Percentiles rank a stretch among this genome's conserved stretches.
Evolutionary conservation across 2,329 filamentous ascomycete species (phyloP).

Genomic region (Fusarium brevicatenulatum): DNA sequence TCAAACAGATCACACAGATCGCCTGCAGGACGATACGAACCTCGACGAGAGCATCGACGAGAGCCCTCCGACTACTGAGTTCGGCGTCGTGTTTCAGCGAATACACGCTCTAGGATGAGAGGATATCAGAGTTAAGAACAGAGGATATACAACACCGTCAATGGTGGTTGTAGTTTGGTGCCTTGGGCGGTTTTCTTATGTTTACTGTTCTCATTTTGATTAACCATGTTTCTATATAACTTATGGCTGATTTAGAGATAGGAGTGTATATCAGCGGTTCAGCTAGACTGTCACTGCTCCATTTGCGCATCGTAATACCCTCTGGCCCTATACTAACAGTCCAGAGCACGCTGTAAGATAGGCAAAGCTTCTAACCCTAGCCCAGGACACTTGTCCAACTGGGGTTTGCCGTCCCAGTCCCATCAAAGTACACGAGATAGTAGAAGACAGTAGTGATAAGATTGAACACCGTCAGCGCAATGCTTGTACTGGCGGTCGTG

Average conservation of each 20-base stretch:
- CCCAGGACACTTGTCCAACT: constrained; percentile 8
- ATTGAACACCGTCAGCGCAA: constrained; percentile 2
- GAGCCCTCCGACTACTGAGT: background rate
- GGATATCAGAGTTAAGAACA: no score
- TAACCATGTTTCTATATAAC: background rate
- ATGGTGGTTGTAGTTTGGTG: no score
- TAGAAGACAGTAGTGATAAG: constrained; percentile 2
- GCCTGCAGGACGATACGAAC: background rate
- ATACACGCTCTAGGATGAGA: rapidly evolving
- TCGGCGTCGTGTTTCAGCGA: rapidly evolving
- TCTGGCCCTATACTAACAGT: background rate
- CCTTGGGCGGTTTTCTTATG: no score
- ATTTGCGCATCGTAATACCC: background rate
- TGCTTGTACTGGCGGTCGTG: background rate
- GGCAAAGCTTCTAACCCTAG: background rate
- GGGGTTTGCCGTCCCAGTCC: background rate
- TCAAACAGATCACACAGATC: background rate
- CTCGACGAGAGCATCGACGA: background rate
- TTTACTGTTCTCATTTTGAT: background rate
- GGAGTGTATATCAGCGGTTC: rapidly evolving
- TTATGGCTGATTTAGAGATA: background rate
- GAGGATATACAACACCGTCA: background rate
- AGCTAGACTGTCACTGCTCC: no score
- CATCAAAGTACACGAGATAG: constrained; percentile 16
- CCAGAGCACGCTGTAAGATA: background rate